These are phyloP conservation scores for Pestalotiopsis sp. DNA, from an alignment of 2,329 filamentous ascomycete genomes.

Conservation along the genomic window DNA sequence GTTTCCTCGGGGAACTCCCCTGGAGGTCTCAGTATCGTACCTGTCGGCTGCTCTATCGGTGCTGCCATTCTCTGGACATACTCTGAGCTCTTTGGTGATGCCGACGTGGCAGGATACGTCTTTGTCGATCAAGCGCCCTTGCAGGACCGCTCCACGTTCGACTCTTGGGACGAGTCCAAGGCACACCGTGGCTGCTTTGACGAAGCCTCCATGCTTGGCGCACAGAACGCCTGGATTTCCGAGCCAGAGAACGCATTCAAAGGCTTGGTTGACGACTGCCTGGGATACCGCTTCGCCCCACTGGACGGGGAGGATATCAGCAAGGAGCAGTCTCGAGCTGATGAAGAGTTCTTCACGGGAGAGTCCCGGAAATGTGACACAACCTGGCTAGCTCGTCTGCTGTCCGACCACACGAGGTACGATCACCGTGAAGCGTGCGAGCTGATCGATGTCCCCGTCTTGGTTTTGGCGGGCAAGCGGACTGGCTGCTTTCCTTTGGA, in stretches of 20 bases:
- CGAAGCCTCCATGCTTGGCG: constrained; percentile 37
- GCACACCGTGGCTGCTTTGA: constrained; percentile 41
- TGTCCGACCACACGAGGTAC: constrained; percentile 43
- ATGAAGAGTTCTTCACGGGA: constrained; percentile 38
- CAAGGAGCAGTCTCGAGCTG: constrained; percentile 24
- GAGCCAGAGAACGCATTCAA: constrained; percentile 35
- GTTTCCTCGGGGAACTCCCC: background rate
- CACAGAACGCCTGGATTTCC: constrained; percentile 55
- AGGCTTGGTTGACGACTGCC: constrained; percentile 36
- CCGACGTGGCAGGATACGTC: constrained; percentile 34
- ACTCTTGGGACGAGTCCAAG: constrained; percentile 33
- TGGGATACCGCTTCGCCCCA: constrained; percentile 38
- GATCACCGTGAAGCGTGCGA: constrained; percentile 45
- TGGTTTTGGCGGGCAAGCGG: constrained; percentile 39
- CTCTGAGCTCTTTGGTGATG: constrained; percentile 38
- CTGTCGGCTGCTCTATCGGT: constrained; percentile 43
- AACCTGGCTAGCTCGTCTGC: constrained; percentile 39
- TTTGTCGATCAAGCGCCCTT: constrained; percentile 45
- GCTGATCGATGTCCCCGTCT: constrained; percentile 32
- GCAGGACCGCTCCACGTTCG: constrained; percentile 38
- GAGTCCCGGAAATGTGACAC: constrained; percentile 38
- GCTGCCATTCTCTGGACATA: constrained; percentile 45
- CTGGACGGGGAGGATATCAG: constrained; percentile 25
- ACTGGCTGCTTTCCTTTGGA: constrained; percentile 42
- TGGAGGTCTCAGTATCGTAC: constrained; percentile 26